A percentile compares a stretch with the other conserved stretches of the same genome.
Conservation (phyloP, 148 eudicot species). For the Persicaria tinctoria region DNA sequence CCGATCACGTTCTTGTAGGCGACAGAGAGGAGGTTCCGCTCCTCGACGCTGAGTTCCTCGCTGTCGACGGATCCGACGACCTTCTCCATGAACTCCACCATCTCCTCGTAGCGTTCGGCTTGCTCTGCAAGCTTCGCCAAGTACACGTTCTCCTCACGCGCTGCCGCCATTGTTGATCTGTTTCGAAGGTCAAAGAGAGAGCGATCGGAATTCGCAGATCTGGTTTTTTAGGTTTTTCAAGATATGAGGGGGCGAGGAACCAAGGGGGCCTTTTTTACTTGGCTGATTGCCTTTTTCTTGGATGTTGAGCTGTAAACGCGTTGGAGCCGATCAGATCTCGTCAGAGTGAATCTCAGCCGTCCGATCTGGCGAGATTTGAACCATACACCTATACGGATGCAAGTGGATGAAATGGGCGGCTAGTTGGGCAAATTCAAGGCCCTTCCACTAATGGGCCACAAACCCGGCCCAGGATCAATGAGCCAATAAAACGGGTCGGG, state of each 20-base stretch:
- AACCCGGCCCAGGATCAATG: too few relatives aligned
- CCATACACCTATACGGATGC: too few relatives aligned
- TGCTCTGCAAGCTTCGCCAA: constrained; percentile 69
- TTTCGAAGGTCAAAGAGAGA: not conserved
- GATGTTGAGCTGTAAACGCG: constrained; percentile 11
- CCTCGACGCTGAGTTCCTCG: constrained; percentile 61
- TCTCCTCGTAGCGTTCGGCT: constrained; percentile 75
- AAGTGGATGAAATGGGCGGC: too few relatives aligned
- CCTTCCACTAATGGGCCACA: too few relatives aligned
- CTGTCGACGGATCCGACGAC: constrained; percentile 25
- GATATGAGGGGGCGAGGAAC: not conserved
- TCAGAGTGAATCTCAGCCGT: not conserved
- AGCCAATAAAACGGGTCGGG: not conserved
- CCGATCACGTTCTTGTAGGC: constrained; percentile 97
- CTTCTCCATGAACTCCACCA: constrained; percentile 67
- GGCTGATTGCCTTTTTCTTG: not conserved
- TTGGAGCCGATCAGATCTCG: not conserved
- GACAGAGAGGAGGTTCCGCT: constrained; percentile 84
- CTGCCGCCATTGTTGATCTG: constrained; percentile 24
- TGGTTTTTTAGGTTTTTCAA: not conserved
- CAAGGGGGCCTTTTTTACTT: not conserved
- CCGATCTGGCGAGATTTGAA: not conserved
- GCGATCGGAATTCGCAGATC: constrained; percentile 15
- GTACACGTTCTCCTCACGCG: constrained; percentile 54
- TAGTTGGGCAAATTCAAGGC: too few relatives aligned